Base-by-base conservation (phyloP, 179 eudicot species). In the Nepenthes alata region DNA sequence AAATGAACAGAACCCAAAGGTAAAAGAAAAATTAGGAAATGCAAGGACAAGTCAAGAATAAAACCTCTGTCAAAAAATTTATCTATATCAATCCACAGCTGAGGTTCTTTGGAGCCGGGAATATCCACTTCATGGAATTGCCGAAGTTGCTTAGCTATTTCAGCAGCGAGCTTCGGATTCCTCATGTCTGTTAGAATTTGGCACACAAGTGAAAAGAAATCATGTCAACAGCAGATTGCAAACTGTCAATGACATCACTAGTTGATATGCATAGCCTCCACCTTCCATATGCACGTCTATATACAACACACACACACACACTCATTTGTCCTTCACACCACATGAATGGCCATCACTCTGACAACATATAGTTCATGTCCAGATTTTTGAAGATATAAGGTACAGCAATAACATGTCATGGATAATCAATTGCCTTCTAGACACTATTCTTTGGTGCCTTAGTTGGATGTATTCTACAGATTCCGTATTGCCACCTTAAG, bases 61-160 rank as follows among this genome's bases (percentile, higher is more conserved):
- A 34, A 57, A 93, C 98, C 96, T 89, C 75, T 78, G 38, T 73
- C 76, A 60, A 75, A 83, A 63, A 86, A 89, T 72, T 89, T 89
- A 47, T 67, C 75, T 48, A 87, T 57, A 60, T 89, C 96, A 73
- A 65, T 73, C 98, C 98, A 93, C 58, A 89, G 67, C 73, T 89
- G 98, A 60, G 98, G 89, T 69, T 89, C 93, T 65, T 74, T 89
- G 37, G 95, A 79, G 69, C 93, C 95, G 59, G 98, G 96, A 66
- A 89, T 78, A 57, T 85, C 81, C 38, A 93, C 95, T 72, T 83
- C 76, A 60, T 93, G 98, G 62, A 93, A 93, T 47, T 58, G 85
- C 55, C 68, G 80, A 68, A 93, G 90, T 77, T 89, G 87, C 75
- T 80, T 89, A 8, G 98, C 98, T 74, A 93, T 93, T 75, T 85